Evolutionary conservation across 169 alveolate genomes (phyloP).

Genomic region (Plasmodium vivax): DNA sequence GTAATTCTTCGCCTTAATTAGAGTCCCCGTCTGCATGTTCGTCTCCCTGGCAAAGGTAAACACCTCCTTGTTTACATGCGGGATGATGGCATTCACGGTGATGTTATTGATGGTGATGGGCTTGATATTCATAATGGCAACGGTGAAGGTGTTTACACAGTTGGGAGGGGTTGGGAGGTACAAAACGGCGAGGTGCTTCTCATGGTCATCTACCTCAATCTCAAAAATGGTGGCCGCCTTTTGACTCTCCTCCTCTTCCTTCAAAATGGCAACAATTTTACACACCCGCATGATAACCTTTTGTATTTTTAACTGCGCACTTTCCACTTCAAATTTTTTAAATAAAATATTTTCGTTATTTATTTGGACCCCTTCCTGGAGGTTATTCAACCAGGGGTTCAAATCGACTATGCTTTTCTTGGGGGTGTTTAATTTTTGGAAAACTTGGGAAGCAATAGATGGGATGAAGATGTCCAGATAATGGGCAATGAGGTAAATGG

Average conservation of each 20-base stretch:
- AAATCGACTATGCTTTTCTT: slow-evolving; percentile 75
- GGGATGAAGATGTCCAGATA: slow-evolving; percentile 91
- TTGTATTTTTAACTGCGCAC: slow-evolving; percentile 33
- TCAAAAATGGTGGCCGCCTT: slow-evolving; percentile 17
- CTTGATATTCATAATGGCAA: slow-evolving; percentile 48
- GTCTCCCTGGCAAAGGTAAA: slow-evolving; percentile 10
- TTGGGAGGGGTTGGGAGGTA: slow-evolving; percentile 5
- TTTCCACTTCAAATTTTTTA: slow-evolving; percentile 65
- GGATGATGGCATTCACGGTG: slow-evolving; percentile 59
- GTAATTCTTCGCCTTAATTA: slow-evolving; percentile 48
- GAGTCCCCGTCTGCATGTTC: slow-evolving; percentile 41
- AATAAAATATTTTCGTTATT: slow-evolving; percentile 58
- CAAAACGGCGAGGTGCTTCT: slow-evolving; percentile 26
- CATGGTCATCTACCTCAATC: slow-evolving; percentile 37
- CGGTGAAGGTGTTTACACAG: slow-evolving; percentile 11
- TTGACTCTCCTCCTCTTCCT: not conserved
- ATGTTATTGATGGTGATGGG: slow-evolving; percentile 56
- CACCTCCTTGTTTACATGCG: slow-evolving; percentile 41
- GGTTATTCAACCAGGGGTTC: slow-evolving; percentile 77
- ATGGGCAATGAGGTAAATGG: slow-evolving; percentile 90
- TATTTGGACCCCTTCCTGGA: slow-evolving; percentile 55
- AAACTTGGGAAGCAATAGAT: slow-evolving; percentile 84
- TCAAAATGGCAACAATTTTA: slow-evolving; percentile 31
- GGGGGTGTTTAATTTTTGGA: slow-evolving; percentile 84
- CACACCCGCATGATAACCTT: slow-evolving; percentile 59